Evolutionary conservation across 208 protist species (phyloP), one percentile per base, ranked within the genome.

Genomic region (Leishmania gerbilli): DNA sequence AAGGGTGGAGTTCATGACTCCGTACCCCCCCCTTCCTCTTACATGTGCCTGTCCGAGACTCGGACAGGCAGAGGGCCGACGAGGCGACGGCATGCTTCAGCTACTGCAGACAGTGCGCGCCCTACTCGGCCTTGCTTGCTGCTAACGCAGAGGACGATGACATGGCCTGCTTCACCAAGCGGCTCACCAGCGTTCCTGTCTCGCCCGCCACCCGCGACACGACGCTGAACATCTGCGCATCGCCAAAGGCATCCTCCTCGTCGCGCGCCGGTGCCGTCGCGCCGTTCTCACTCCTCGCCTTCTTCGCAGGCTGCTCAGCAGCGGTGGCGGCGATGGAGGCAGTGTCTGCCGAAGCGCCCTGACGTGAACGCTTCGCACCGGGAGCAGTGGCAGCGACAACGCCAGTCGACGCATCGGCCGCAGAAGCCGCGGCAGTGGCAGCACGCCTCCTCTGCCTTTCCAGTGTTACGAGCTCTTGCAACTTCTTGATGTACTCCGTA

Each of bases 401-500:
- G 21, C 5, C 51, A 21, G 19, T 56, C 58, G 17, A 40, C 51
- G 21, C 78, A 47, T 79, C 74, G 34, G 15, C 79, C 13, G 72
- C 68, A 71, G 79, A 47, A 0, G 58, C 47, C 1, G 68, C 68
- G 71, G 78, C 78, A 27, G 58, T 1, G 31, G 65, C 42, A 0
- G 62, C 69, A 21, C 37, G 27, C 65, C 80, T 82, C 71, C 75
- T 84, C 34, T 79, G 67, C 37, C 79, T 69, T 49, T 91, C 86
- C 5, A 94, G 79, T 1, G 83, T 72, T 40, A 87, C 90, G n/a
- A 97, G 94, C 77, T 97, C 92, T n/a, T 88, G 89, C 45, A 97
- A 77, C 74, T 97, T 97, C 53, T 91, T 90, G 58, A 97, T 95
- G 79, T 96, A 96, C 68, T 95, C 94, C 47, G 91, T 90, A 60